These are phyloP conservation scores for Phytophthora uliginosa DNA, from an alignment of 352 stramenopile species.

Conservation along the genomic window DNA sequence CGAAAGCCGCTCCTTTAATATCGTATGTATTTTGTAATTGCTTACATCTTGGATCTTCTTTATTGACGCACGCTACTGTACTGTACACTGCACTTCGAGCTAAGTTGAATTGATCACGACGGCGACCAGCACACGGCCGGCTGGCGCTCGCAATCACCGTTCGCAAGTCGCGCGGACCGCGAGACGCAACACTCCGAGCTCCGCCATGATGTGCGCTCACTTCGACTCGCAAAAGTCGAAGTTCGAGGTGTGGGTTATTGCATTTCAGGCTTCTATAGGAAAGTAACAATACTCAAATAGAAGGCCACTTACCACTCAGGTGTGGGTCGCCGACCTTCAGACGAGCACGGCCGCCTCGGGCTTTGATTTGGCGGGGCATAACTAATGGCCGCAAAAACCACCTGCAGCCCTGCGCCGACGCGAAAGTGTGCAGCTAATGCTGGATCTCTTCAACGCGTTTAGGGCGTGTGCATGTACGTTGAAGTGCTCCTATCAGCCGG, in stretches of 20 bases:
- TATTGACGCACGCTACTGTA: too few species aligned
- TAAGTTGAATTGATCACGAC: too few species aligned
- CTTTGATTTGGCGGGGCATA: slow-evolving; percentile 14
- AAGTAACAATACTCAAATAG: too few species aligned
- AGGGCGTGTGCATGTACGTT: neutral
- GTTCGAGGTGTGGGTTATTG: neutral
- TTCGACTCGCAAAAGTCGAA: neutral
- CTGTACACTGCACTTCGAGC: too few species aligned
- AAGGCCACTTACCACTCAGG: too few species aligned
- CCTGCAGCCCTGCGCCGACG: slow-evolving; percentile 8
- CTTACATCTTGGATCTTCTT: too few species aligned
- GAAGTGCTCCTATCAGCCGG: slow-evolving; percentile 18
- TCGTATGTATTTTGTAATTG: too few species aligned
- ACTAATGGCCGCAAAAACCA: slow-evolving; percentile 19
- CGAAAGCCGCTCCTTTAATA: too few species aligned
- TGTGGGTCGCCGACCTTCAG: neutral
- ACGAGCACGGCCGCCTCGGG: neutral
- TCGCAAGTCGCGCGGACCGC: too few species aligned
- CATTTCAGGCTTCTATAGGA: too few species aligned
- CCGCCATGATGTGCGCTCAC: slow-evolving; percentile 13
- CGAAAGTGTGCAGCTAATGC: slow-evolving; percentile 15
- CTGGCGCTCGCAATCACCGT: neutral
- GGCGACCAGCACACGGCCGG: neutral
- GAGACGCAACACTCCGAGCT: neutral
- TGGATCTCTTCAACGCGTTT: neutral